Evolutionary conservation across 2,329 filamentous ascomycete genomes (phyloP).

Genomic region (Penicillium expansum): DNA sequence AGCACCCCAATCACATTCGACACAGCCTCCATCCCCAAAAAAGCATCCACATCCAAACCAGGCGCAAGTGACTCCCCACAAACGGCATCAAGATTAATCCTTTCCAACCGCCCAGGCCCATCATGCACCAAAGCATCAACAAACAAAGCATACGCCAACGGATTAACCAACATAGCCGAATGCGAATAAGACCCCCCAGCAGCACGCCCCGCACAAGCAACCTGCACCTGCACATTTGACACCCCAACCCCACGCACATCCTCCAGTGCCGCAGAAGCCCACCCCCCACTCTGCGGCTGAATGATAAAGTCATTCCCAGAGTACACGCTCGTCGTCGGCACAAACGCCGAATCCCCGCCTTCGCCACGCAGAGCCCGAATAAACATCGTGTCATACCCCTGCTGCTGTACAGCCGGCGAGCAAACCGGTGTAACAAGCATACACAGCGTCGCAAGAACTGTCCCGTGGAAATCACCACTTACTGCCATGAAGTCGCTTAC

Average conservation of each 20-base stretch:
- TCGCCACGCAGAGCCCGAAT: neutral
- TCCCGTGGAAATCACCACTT: constrained; percentile 3
- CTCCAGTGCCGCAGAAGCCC: neutral
- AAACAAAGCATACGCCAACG: constrained; percentile 6
- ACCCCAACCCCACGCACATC: constrained; percentile 2
- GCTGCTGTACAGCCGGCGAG: constrained; percentile 1
- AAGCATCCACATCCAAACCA: neutral
- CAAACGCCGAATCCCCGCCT: constrained; percentile 1
- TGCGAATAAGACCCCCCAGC: constrained; percentile 5
- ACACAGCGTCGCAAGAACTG: neutral
- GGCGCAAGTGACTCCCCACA: constrained; percentile 1
- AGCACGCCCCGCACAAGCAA: neutral
- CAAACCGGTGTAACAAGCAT: neutral
- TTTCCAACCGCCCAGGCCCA: constrained; percentile 5
- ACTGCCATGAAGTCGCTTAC: constrained; percentile 4
- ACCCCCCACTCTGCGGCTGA: neutral
- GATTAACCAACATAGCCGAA: constrained; percentile 1
- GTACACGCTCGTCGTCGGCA: constrained; percentile 6
- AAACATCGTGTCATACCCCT: neutral
- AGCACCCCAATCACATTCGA: neutral
- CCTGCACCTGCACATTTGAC: constrained; percentile 1
- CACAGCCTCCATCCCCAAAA: constrained; percentile 3
- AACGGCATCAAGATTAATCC: neutral
- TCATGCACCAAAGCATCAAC: constrained; percentile 6
- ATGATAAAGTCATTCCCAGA: neutral